phyloP scores from a whole-genome alignment of 768 basidiomycete species.

The Pisolithus albus region DNA sequence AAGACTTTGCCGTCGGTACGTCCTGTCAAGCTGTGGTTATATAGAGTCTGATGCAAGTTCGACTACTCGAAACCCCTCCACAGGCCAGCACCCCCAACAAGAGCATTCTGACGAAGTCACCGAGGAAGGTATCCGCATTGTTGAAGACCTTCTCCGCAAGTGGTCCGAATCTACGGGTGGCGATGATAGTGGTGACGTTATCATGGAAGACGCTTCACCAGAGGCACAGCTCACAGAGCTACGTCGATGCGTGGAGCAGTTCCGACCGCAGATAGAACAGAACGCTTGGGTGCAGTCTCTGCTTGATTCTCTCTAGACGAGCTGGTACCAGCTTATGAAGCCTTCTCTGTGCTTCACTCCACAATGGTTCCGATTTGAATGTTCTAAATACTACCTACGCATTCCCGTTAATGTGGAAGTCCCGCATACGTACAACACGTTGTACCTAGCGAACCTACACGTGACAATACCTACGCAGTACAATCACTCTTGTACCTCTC shows the following conservation, averaged over 20 bases:
- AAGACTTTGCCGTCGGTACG: slow-evolving; percentile 65
- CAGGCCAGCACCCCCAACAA: slow-evolving; percentile 28
- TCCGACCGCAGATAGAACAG: slow-evolving; percentile 60
- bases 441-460: neutral
- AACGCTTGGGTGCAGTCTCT: slow-evolving; percentile 75
- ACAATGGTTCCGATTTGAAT: neutral
- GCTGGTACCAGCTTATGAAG: too few relatives aligned
- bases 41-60: neutral
- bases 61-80: neutral
- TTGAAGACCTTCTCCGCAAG: slow-evolving; percentile 67
- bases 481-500: slow-evolving; percentile 10
- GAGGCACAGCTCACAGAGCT: slow-evolving; percentile 41
- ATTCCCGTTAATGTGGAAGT: neutral
- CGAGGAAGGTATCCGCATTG: slow-evolving; percentile 73
- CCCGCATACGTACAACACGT: slow-evolving; percentile 1
- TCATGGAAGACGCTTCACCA: slow-evolving; percentile 41
- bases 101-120: slow-evolving; percentile 53
- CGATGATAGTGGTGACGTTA: slow-evolving; percentile 38
- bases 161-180: slow-evolving; percentile 46
- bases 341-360: neutral
- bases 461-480: neutral
- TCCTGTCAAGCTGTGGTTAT: neutral
- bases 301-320: slow-evolving; percentile 33
- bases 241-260: slow-evolving; percentile 55
- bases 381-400: neutral